Percentiles rank a stretch among this genome's conserved stretches.
These are phyloP conservation scores for Aquilaria agallochum DNA, from an alignment of 441 rosid genomes.

Conservation along the genomic window DNA sequence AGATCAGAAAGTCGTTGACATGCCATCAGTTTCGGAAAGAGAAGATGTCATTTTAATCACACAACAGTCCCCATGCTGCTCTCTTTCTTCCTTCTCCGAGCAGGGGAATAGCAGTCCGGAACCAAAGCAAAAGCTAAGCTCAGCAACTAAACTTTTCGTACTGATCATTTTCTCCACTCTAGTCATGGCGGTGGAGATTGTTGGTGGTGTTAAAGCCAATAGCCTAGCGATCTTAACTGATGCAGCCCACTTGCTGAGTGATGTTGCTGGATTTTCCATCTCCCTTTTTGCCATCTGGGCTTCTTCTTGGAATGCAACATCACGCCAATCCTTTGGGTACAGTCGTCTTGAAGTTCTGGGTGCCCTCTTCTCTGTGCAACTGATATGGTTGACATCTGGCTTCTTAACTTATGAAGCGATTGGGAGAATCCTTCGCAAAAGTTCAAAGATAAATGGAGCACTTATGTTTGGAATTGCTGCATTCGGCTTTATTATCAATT, in stretches of 20 bases:
- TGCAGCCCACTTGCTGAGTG: slow-evolving; percentile 70
- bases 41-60: slow-evolving; percentile 20
- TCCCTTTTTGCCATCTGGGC: slow-evolving; percentile 61
- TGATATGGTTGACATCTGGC: slow-evolving; percentile 74
- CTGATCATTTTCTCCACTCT: slow-evolving; percentile 43
- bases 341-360: slow-evolving; percentile 71
- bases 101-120: slow-evolving; percentile 38
- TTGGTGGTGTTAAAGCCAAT: slow-evolving; percentile 73
- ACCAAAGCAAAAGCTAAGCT: slow-evolving; percentile 39
- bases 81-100: slow-evolving; percentile 41
- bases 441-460: slow-evolving; percentile 39
- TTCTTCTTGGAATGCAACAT: slow-evolving; percentile 61
- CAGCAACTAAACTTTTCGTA: slow-evolving; percentile 41
- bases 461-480: slow-evolving; percentile 69
- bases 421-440: slow-evolving; percentile 42
- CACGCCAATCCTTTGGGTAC: slow-evolving; percentile 58
- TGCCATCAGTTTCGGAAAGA: slow-evolving; percentile 30
- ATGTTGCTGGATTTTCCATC: slow-evolving; percentile 52
- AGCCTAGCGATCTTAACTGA: slow-evolving; percentile 75
- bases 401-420: slow-evolving; percentile 56
- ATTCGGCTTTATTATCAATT: slow-evolving; percentile 53
- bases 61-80: slow-evolving; percentile 15
- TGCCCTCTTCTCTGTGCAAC: slow-evolving; percentile 70
- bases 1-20: slow-evolving; percentile 31
- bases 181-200: slow-evolving; percentile 52